These are phyloP conservation scores for Boletellus ananas DNA, from an alignment of 768 basidiomycete species.

Conservation along the genomic window DNA sequence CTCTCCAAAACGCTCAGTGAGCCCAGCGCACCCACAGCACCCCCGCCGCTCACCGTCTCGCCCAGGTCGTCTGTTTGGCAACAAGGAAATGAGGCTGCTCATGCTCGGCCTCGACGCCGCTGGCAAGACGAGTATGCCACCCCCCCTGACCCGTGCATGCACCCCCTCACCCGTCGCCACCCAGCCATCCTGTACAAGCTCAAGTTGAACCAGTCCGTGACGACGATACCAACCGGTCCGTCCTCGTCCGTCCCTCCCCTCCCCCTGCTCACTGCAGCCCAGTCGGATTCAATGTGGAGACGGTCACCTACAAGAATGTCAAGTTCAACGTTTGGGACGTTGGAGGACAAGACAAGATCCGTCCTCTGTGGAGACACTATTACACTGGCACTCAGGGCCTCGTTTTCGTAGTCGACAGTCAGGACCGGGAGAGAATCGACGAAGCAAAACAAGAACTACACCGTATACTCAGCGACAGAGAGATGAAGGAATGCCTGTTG, in stretches of 20 bases:
- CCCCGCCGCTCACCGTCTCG: conserved; percentile 5
- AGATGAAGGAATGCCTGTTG: conserved; percentile 96
- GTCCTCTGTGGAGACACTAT: conserved; percentile 97
- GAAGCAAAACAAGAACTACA: conserved; percentile 96
- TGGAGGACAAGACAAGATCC: conserved; percentile 99
- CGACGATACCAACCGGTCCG: conserved; percentile 92
- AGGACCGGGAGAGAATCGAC: conserved; percentile 92
- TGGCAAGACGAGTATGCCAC: conserved; percentile 89
- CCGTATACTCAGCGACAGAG: conserved; percentile 91
- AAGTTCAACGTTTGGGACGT: conserved; percentile 97
- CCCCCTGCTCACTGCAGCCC: conserved; percentile 4
- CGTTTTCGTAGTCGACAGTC: conserved; percentile 97
- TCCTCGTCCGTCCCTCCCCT: neutral
- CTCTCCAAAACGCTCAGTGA: conserved; percentile 75
- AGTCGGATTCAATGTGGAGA: conserved; percentile 99
- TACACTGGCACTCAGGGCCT: conserved; percentile 99
- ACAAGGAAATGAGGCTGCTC: conserved; percentile 97
- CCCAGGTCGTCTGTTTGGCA: conserved; percentile 89
- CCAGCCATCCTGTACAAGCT: conserved; percentile 97
- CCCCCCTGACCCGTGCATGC: neutral
- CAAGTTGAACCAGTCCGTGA: conserved; percentile 97
- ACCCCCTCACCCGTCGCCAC: conserved; percentile 1
- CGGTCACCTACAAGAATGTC: conserved; percentile 98
- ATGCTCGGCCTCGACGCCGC: conserved; percentile 98
- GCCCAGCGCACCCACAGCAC: neutral